Conservation (phyloP, 2,329 filamentous ascomycete genomes). For the Xylaria sp. region DNA sequence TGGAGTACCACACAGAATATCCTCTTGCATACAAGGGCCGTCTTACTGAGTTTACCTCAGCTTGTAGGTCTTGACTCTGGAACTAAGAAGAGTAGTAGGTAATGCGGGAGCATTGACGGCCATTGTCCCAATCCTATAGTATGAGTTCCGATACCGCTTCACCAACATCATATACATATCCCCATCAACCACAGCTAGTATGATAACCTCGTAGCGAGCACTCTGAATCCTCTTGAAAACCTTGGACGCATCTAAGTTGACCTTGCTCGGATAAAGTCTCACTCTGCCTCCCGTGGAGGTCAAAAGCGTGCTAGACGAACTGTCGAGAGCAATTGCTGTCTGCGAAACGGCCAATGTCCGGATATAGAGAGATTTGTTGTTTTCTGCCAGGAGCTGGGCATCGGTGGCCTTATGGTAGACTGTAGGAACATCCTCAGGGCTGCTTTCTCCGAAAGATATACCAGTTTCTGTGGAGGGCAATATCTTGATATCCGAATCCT, state of each 20-base stretch:
- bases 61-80: constrained; percentile 28
- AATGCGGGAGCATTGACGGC: constrained; percentile 19
- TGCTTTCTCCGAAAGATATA: constrained; percentile 25
- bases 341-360: constrained; percentile 18
- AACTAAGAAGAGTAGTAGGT: constrained; percentile 7
- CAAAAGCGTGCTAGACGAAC: background rate
- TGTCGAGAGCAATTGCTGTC: constrained; percentile 21
- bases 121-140: constrained; percentile 35
- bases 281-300: constrained; percentile 16
- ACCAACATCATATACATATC: constrained; percentile 34
- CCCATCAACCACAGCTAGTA: constrained; percentile 24
- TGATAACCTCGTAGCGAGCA: constrained; percentile 29
- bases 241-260: constrained; percentile 27
- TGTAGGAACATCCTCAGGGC: constrained; percentile 12
- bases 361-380: constrained; percentile 30
- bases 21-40: background rate
- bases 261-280: constrained; percentile 32
- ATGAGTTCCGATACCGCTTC: constrained; percentile 27
- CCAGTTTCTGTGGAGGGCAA: constrained; percentile 15
- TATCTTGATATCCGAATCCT: constrained; percentile 19
- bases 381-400: constrained; percentile 3
- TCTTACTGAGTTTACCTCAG: constrained; percentile 9
- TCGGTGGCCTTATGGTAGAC: constrained; percentile 15
- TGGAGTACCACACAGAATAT: background rate
- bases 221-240: constrained; percentile 32